Evolutionary conservation across 441 rosid species (phyloP).

Genomic region (Brassica hybrid): DNA sequence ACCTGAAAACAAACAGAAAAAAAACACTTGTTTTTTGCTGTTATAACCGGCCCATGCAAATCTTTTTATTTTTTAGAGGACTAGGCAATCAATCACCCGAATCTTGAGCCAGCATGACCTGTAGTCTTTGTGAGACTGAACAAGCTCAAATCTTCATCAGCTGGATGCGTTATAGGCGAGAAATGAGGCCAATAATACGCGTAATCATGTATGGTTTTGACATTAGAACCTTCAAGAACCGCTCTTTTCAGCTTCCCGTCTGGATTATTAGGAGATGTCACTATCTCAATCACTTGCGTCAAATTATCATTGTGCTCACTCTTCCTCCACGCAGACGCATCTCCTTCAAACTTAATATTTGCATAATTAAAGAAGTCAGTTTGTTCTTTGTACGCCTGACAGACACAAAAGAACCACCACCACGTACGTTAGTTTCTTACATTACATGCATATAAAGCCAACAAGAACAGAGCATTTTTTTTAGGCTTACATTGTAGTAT

Average conservation of each 20-base stretch:
- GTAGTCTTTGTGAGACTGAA: slow-evolving; percentile 71
- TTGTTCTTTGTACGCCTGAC: slow-evolving; percentile 21
- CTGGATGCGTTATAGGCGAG: slow-evolving; percentile 57
- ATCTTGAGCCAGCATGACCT: slow-evolving; percentile 77
- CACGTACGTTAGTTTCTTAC: neutral
- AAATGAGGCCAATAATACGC: slow-evolving; percentile 81
- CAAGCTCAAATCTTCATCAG: slow-evolving; percentile 55
- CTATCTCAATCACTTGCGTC: slow-evolving; percentile 54
- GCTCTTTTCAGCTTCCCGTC: slow-evolving; percentile 59
- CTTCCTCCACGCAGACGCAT: slow-evolving; percentile 51
- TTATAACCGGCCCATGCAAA: no score
- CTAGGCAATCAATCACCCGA: slow-evolving; percentile 48
- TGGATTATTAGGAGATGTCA: slow-evolving; percentile 78
- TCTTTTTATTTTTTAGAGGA: neutral
- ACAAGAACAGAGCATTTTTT: neutral
- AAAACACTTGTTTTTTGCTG: no score
- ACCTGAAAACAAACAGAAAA: no score
- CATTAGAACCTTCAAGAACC: slow-evolving; percentile 54
- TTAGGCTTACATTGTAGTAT: slow-evolving; percentile 2
- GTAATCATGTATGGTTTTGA: slow-evolving; percentile 53
- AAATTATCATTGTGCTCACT: slow-evolving; percentile 4
- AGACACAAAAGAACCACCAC: neutral
- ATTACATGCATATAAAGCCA: no score
- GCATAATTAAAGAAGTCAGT: slow-evolving; percentile 24
- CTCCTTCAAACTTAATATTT: slow-evolving; percentile 34